Evolutionary conservation across 78 protist genomes (phyloP).

Genomic region (Cavenderia fasciculata): DNA sequence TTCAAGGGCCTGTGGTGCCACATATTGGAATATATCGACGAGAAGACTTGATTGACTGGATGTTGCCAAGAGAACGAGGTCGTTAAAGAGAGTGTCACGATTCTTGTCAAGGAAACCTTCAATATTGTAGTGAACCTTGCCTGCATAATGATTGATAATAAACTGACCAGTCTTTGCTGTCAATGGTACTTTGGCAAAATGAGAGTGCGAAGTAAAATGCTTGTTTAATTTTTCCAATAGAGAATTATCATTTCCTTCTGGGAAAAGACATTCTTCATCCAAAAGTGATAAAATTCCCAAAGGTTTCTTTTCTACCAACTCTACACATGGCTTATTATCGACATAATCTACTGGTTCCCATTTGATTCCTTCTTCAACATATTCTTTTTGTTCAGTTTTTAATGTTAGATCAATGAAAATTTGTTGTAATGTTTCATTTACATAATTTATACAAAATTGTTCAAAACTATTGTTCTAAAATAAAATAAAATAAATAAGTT

Average conservation of each 20-base stretch:
- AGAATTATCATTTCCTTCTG: slow-evolving; percentile 72
- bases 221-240: slow-evolving; percentile 64
- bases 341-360: slow-evolving; percentile 80
- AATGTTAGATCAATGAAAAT: slow-evolving; percentile 87
- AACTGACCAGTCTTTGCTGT: slow-evolving; percentile 36
- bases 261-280: slow-evolving; percentile 88
- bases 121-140: slow-evolving; percentile 84
- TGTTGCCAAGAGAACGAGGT: slow-evolving; percentile 36
- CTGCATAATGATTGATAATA: slow-evolving; percentile 84
- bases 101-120: slow-evolving; percentile 93
- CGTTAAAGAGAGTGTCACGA: slow-evolving; percentile 85
- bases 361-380: slow-evolving; percentile 81
- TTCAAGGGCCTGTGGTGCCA: slow-evolving; percentile 2
- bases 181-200: slow-evolving; percentile 32
- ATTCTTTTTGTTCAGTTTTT: slow-evolving; percentile 88
- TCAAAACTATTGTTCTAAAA: slow-evolving; percentile 84
- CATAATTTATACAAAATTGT: slow-evolving; percentile 91
- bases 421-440: slow-evolving; percentile 91
- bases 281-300: slow-evolving; percentile 81
- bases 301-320: slow-evolving; percentile 86
- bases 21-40: slow-evolving; percentile 33
- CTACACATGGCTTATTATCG: slow-evolving; percentile 81
- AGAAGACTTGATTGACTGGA: not conserved
- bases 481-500: not conserved
- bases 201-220: slow-evolving; percentile 17